Base-by-base conservation (phyloP, 495 filamentous ascomycete genomes). In the Aspergillus ostianus region DNA sequence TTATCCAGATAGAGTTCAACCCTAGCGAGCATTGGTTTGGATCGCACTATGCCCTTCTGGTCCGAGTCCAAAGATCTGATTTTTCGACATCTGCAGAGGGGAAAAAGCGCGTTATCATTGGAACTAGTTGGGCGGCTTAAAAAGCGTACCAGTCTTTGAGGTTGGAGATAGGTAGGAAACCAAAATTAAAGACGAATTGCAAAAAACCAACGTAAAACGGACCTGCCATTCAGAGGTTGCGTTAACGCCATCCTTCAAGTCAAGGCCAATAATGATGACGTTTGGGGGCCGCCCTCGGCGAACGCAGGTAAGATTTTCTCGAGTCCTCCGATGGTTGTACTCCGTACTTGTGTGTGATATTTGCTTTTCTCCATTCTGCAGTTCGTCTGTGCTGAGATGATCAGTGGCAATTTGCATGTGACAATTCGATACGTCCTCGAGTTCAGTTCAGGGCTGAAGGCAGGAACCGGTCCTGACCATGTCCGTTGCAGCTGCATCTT, bases 1-100 rank as follows among this genome's bases (percentile, higher is more conserved):
- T 45, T 47, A 48, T 23, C 26, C 15, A 56, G 46, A 30, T 49
- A 56, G 44, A 49, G 54, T 56, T 56, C 54, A 49, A 56, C 45
- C 26, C 45, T 26, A 49, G 36, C 26, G 27, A 56, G 18, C 20
- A 32, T 21, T 44, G 54, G 17, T 23, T 26, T n/a, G 50, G 26
- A 30, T 52, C 54, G 45, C 54, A 49, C 54, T 49, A 56, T 56
- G 29, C 26, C 17, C 13, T 47, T 47, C 36, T 41, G 36, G 36
- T 41, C 36, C 12, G 36, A 41, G 36, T 13, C 36, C 6, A 41
- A 41, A 41, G 13, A 41, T 32, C 10, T 32, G 29, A 32, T 32
- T 32, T 32, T 32, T 32, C 29, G 29, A 41, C 13, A 41, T 41
- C 36, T 41, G 36, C 36, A 15, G 36, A 15, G 36, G 13, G 36